These are phyloP conservation scores for Phylloporus sp. DNA, from an alignment of 768 basidiomycete species.

Conservation along the genomic window DNA sequence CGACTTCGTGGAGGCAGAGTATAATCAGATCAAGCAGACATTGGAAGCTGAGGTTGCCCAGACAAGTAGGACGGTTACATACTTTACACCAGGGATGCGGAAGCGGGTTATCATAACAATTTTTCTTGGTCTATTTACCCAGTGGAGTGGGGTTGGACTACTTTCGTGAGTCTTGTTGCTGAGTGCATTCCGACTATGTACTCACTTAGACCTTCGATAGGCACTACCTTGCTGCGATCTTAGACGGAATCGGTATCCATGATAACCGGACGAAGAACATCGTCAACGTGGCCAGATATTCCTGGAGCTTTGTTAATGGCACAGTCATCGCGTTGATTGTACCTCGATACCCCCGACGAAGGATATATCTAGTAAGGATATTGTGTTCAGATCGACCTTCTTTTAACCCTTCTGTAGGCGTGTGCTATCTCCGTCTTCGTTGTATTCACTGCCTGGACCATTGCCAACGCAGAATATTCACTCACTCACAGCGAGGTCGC, in stretches of 20 bases:
- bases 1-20: slow-evolving; percentile 57
- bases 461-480: slow-evolving; percentile 12
- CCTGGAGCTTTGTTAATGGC: slow-evolving; percentile 9
- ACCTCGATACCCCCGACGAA: slow-evolving; percentile 8
- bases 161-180: slow-evolving; percentile 1
- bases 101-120: slow-evolving; percentile 10
- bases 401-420: neutral
- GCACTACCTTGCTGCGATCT: slow-evolving; percentile 10
- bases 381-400: no score
- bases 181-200: rapidly evolving
- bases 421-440: slow-evolving; percentile 12
- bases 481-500: slow-evolving; percentile 4
- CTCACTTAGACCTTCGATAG: neutral
- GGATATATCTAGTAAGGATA: slow-evolving; percentile 8
- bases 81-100: slow-evolving; percentile 9
- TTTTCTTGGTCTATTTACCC: slow-evolving; percentile 7
- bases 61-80: neutral
- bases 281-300: slow-evolving; percentile 2
- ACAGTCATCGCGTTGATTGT: neutral
- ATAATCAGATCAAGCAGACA: slow-evolving; percentile 52
- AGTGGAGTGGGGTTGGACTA: slow-evolving; percentile 11
- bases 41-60: slow-evolving; percentile 31
- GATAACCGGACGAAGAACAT: slow-evolving; percentile 14
- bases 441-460: slow-evolving; percentile 16
- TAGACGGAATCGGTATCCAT: slow-evolving; percentile 15